Conservation (phyloP, 805 yeast genomes). For the Pichia nakasei region DNA sequence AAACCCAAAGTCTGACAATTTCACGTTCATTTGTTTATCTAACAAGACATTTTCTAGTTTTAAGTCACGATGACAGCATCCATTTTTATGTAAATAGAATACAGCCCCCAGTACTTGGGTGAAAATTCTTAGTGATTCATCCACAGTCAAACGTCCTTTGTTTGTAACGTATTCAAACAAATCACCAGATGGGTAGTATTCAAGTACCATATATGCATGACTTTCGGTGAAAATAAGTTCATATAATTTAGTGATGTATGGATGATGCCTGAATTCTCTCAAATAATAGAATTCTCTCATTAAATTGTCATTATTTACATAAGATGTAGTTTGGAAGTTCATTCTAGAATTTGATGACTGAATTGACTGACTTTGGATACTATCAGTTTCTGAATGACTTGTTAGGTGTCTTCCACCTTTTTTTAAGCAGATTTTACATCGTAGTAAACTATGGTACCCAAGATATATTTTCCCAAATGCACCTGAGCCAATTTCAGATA, state of each 20-base stretch:
- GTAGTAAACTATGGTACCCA: constrained; percentile 69
- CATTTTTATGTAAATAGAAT: constrained; percentile 65
- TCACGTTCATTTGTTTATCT: constrained; percentile 51
- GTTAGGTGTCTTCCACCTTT: constrained; percentile 38
- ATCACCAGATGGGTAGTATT: constrained; percentile 80
- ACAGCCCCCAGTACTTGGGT: constrained; percentile 68
- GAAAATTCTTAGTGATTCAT: constrained; percentile 46
- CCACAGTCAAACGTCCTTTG: constrained; percentile 39
- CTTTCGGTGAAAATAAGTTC: constrained; percentile 79
- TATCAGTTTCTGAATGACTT: not conserved
- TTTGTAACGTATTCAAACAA: constrained; percentile 57
- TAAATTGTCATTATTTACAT: constrained; percentile 56
- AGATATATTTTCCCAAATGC: constrained; percentile 87
- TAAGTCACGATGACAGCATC: constrained; percentile 85
- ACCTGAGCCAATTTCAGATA: constrained; percentile 80
- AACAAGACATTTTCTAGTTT: constrained; percentile 85
- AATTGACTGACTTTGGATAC: constrained; percentile 9
- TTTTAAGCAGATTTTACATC: constrained; percentile 74
- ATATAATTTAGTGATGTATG: constrained; percentile 73
- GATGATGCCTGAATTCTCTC: constrained; percentile 65
- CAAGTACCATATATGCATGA: constrained; percentile 78
- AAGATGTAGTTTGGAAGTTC: not conserved
- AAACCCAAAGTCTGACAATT: constrained; percentile 89
- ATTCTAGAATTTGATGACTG: constrained; percentile 22
- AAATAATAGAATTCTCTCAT: constrained; percentile 89